These are phyloP conservation scores for Epichloe bromicola DNA, from an alignment of 2,329 filamentous ascomycete species.

Conservation along the genomic window DNA sequence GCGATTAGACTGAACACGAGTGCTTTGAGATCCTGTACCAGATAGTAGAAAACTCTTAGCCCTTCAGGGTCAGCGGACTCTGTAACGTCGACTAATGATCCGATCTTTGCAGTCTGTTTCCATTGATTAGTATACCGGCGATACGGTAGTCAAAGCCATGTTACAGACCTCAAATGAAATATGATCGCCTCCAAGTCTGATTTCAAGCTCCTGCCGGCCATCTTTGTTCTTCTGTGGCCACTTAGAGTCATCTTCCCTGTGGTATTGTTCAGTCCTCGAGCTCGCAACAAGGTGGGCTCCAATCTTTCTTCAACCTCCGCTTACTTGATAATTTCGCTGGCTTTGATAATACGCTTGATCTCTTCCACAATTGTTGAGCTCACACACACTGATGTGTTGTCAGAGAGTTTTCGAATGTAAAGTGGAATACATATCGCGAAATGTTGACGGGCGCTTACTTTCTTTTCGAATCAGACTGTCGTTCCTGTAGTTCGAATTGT, in stretches of 20 bases:
- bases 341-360: slow-evolving; percentile 93
- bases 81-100: slow-evolving; percentile 89
- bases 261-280: not conserved
- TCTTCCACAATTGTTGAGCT: slow-evolving; percentile 82
- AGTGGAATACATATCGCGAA: not conserved
- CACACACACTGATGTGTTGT: slow-evolving; percentile 64
- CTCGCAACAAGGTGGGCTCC: too few relatives aligned
- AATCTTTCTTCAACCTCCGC: slow-evolving; percentile 9
- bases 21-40: slow-evolving; percentile 94
- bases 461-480: slow-evolving; percentile 98
- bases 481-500: slow-evolving; percentile 99
- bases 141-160: not conserved
- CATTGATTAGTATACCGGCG: not conserved
- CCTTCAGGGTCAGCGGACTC: slow-evolving; percentile 94
- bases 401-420: not conserved
- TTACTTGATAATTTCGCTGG: slow-evolving; percentile 95
- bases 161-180: slow-evolving; percentile 83
- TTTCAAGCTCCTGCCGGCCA: slow-evolving; percentile 90
- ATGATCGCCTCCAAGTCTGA: slow-evolving; percentile 84
- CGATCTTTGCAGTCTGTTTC: slow-evolving; percentile 85
- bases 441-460: slow-evolving; percentile 48
- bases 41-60: slow-evolving; percentile 93
- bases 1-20: slow-evolving; percentile 93
- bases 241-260: slow-evolving; percentile 93
- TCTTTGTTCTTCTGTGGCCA: slow-evolving; percentile 99